Conservation (phyloP, 768 basidiomycete genomes). For the Mycena galopus region DNA sequence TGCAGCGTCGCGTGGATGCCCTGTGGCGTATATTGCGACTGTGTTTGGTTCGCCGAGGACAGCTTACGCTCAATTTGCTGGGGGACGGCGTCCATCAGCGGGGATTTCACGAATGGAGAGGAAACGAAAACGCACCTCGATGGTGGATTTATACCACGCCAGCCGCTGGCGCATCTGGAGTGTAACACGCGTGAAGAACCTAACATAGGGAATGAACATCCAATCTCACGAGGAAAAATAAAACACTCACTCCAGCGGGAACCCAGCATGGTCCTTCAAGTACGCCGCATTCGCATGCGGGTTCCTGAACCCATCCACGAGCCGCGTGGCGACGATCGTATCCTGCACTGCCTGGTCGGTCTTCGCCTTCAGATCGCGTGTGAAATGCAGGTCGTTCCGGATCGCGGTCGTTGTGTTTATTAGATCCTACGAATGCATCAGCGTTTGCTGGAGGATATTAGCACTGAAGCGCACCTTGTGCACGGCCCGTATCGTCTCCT, state of each 20-base stretch:
- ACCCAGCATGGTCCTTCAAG: constrained; percentile 83
- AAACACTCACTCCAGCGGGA: constrained; percentile 79
- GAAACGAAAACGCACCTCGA: constrained; percentile 67
- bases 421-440: constrained; percentile 63
- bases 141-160: constrained; percentile 84
- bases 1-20: constrained; percentile 82
- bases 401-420: constrained; percentile 72
- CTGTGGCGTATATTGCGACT: constrained; percentile 76
- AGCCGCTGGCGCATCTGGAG: constrained; percentile 79
- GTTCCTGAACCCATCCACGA: constrained; percentile 84
- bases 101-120: not conserved
- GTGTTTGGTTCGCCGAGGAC: constrained; percentile 69
- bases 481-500: constrained; percentile 74
- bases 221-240: not conserved
- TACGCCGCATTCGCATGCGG: constrained; percentile 78
- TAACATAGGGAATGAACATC: constrained; percentile 39
- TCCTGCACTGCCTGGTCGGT: constrained; percentile 86
- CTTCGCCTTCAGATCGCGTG: constrained; percentile 79
- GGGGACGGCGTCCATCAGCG: constrained; percentile 20
- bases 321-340: constrained; percentile 80
- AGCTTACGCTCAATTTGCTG: constrained; percentile 90
- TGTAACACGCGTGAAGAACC: constrained; percentile 81
- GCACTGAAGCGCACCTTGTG: constrained; percentile 64
- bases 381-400: constrained; percentile 74
- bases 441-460: not conserved